These are phyloP conservation scores for Pseudomassariella vexata DNA, from an alignment of 2,329 filamentous ascomycete genomes.

Conservation along the genomic window DNA sequence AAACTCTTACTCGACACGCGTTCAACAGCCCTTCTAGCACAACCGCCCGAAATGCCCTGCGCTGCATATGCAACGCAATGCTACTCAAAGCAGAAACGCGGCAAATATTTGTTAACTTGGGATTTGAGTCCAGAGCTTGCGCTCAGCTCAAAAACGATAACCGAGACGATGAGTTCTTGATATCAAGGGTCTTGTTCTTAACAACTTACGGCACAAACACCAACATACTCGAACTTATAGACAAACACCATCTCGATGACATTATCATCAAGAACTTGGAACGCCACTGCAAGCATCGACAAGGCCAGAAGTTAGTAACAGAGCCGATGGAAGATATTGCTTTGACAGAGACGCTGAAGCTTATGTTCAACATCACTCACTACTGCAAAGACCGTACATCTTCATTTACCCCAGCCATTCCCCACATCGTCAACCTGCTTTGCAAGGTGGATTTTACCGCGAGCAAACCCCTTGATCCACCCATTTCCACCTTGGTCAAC, in stretches of 20 bases:
- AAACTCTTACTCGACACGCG: constrained; percentile 65
- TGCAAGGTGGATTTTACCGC: constrained; percentile 50
- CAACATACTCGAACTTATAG: constrained; percentile 59
- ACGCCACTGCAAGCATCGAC: constrained; percentile 54
- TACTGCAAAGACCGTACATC: constrained; percentile 57
- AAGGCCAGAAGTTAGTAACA: constrained; percentile 21
- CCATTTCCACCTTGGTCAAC: constrained; percentile 70
- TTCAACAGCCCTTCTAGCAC: constrained; percentile 60
- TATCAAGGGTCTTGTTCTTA: constrained; percentile 73
- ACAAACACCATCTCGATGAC: constrained; percentile 60
- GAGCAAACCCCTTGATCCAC: constrained; percentile 64
- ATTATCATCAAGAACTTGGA: constrained; percentile 64
- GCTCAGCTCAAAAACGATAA: constrained; percentile 66
- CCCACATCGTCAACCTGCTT: constrained; percentile 66
- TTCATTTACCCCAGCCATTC: constrained; percentile 62
- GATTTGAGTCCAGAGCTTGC: constrained; percentile 62
- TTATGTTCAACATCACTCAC: constrained; percentile 84
- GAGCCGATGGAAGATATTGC: constrained; percentile 72
- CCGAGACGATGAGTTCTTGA: constrained; percentile 80
- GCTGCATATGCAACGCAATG: constrained; percentile 81
- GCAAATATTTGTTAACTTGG: constrained; percentile 67
- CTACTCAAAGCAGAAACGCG: constrained; percentile 63
- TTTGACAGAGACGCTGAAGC: constrained; percentile 75
- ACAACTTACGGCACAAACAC: constrained; percentile 72
- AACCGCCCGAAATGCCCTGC: constrained; percentile 68